phyloP scores from a whole-genome alignment of 208 protist genomes.

The Acanthamoeba royreba region DNA sequence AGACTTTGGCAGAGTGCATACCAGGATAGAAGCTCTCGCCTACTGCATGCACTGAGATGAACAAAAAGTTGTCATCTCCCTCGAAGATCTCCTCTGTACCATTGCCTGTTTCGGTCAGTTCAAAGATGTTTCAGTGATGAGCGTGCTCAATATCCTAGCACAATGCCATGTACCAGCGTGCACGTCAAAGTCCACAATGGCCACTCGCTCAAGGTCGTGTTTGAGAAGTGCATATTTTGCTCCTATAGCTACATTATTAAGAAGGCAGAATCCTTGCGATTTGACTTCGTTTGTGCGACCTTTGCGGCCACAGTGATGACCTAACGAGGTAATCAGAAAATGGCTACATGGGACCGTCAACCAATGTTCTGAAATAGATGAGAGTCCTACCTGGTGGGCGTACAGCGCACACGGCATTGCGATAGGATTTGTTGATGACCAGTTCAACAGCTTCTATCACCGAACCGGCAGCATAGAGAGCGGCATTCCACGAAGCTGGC shows the following conservation, averaged over 20 bases:
- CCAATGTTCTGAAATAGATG: neutral
- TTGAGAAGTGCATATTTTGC: constrained; percentile 64
- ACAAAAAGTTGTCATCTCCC: constrained; percentile 66
- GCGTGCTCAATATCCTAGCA: neutral
- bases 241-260: constrained; percentile 70
- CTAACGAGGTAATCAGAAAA: constrained; percentile 2
- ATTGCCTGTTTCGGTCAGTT: constrained; percentile 61
- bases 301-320: constrained; percentile 64
- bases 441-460: constrained; percentile 61
- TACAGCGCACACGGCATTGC: constrained; percentile 54
- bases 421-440: constrained; percentile 30
- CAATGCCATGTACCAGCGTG: neutral
- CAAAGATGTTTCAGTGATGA: neutral
- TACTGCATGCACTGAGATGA: constrained; percentile 61
- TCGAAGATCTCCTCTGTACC: constrained; percentile 66
- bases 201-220: constrained; percentile 50
- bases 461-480: constrained; percentile 50
- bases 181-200: constrained; percentile 63
- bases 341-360: neutral
- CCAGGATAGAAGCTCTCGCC: constrained; percentile 67
- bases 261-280: constrained; percentile 69
- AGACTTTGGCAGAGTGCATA: neutral
- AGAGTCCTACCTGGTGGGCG: neutral
- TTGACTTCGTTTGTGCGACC: constrained; percentile 47
- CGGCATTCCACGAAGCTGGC: constrained; percentile 48